Evolutionary conservation across 2,329 filamentous ascomycete genomes (phyloP), one percentile per base, ranked within the genome.

Genomic region (Talaromyces funiculosus): DNA sequence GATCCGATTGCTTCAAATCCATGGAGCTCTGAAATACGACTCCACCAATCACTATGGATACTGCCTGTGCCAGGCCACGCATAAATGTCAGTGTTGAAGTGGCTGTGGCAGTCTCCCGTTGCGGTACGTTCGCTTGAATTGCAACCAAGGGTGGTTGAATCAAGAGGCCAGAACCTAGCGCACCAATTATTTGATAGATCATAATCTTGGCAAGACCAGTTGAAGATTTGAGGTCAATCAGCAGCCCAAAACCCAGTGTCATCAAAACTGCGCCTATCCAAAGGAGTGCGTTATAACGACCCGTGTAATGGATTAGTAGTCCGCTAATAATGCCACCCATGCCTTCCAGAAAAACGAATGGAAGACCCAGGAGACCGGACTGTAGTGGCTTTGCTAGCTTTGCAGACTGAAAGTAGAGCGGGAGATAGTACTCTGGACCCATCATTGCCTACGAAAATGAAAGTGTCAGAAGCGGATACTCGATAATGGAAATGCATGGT

Each of bases 1-100:
- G 26, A 10, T 20, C 54, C 3, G 57, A 51, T 16, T 58, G 59
- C 22, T 63, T 53, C 33, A 59, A 24, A 9, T 57, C 22, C 65
- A 71, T 68, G 35, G 66, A 62, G 59, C 78, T 77, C 53, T 76
- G 73, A 62, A 78, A 77, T 24, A 78, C 70, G 29, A 78, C 76
- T 14, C 73, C 80, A 56, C 82, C 82, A 38, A 84, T 69, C 8
- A 84, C 82, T 42, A 84, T 77, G 0, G 80, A 82, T 26, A 84
- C 73, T 47, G 80, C 74, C 0, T 80, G 81, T 2, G 78, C 75
- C 29, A 86, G 71, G 64, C 81, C 80, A 10, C 83, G 78, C 53
- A 56, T 56, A 65, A 85, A 85, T 4, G 75, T 72, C 65, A 82
- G 82, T 1, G 81, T 81, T 0, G 80, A 78, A 0, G 82, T 84